A percentile compares a stretch with the other conserved stretches of the same genome.
These are phyloP conservation scores for Lasiodiplodia citricola DNA, from an alignment of 2,329 filamentous ascomycete genomes.

Conservation along the genomic window DNA sequence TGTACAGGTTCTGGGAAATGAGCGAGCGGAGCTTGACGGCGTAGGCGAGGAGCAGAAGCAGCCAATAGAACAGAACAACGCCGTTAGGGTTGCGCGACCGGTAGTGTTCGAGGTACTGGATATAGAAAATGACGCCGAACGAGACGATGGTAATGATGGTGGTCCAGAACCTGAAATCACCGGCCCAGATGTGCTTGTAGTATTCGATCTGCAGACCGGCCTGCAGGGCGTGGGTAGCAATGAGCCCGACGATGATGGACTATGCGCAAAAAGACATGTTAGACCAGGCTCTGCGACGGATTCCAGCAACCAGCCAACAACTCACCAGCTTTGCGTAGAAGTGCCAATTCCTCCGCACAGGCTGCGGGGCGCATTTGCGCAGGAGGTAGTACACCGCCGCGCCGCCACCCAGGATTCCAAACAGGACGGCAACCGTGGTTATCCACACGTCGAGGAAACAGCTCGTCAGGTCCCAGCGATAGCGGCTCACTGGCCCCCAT, in stretches of 20 bases:
- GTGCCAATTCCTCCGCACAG: constrained; percentile 82
- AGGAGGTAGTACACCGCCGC: constrained; percentile 81
- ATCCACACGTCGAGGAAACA: constrained; percentile 97
- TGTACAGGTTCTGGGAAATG: constrained; percentile 75
- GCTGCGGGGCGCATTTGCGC: constrained; percentile 68
- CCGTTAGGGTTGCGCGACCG: constrained; percentile 84
- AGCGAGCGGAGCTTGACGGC: constrained; percentile 85
- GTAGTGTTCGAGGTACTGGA: constrained; percentile 87
- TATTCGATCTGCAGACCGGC: constrained; percentile 75
- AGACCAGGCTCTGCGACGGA: not conserved
- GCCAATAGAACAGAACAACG: constrained; percentile 90
- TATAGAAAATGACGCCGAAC: constrained; percentile 72
- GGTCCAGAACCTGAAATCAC: constrained; percentile 87
- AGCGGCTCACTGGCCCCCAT: constrained; percentile 90
- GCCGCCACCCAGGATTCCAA: constrained; percentile 78
- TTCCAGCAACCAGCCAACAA: not conserved
- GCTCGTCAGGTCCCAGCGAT: constrained; percentile 92
- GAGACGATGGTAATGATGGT: constrained; percentile 74
- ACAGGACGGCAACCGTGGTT: constrained; percentile 70
- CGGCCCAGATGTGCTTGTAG: constrained; percentile 72
- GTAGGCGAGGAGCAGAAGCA: constrained; percentile 79
- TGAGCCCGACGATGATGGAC: constrained; percentile 69
- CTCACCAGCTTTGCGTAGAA: constrained; percentile 91
- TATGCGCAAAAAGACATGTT: constrained; percentile 35
- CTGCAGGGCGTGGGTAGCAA: constrained; percentile 72